Conservation (phyloP, 352 stramenopile genomes). For the Peronospora belbahrii region DNA sequence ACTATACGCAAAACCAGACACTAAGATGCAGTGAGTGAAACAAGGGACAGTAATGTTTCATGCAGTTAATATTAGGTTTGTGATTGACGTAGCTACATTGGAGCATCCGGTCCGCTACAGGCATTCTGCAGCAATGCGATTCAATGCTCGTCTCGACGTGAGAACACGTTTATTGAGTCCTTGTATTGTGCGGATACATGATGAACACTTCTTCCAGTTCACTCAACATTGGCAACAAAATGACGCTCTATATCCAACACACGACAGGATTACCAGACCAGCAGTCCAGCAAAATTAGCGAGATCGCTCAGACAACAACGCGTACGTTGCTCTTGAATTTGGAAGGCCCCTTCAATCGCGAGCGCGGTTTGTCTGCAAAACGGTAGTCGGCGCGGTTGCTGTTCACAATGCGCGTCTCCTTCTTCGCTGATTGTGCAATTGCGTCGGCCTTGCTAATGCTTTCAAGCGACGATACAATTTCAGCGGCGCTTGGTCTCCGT, state of each 20-base stretch:
- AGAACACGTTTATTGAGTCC: background rate
- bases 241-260: slow-evolving; percentile 18
- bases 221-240: slow-evolving; percentile 3
- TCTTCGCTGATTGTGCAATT: slow-evolving; percentile 55
- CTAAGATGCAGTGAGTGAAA: slow-evolving; percentile 16
- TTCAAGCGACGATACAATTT: slow-evolving; percentile 78
- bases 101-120: slow-evolving; percentile 10
- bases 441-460: slow-evolving; percentile 68
- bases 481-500: slow-evolving; percentile 58
- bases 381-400: slow-evolving; percentile 76
- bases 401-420: slow-evolving; percentile 59
- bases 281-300: slow-evolving; percentile 7
- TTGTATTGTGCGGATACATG: background rate
- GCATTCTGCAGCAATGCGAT: slow-evolving; percentile 4
- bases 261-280: slow-evolving; percentile 3
- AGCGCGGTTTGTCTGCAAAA: slow-evolving; percentile 51
- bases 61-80: slow-evolving; percentile 30
- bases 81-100: slow-evolving; percentile 20
- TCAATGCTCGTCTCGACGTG: background rate
- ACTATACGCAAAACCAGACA: slow-evolving; percentile 18
- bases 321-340: slow-evolving; percentile 71
- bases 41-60: slow-evolving; percentile 6
- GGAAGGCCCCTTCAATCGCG: slow-evolving; percentile 35
- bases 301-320: slow-evolving; percentile 25
- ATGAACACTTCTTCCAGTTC: slow-evolving; percentile 4